Base-by-base conservation (phyloP, 2,329 filamentous ascomycete species). In the Rhynchosporium secalis region DNA sequence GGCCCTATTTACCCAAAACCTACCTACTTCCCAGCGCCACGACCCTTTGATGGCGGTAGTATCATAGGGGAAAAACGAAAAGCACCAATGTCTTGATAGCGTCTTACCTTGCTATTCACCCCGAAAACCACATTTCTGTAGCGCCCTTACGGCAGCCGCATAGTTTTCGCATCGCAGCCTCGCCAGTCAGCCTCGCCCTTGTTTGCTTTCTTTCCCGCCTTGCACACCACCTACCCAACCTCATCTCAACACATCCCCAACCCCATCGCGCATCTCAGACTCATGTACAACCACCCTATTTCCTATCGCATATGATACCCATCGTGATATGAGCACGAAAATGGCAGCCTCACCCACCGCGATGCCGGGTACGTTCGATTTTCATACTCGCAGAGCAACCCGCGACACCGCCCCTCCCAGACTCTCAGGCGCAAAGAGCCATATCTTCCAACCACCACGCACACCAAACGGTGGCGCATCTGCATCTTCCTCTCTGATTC, bases 391-490 rank as follows among this genome's bases (percentile, higher is more conserved):
- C 20, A 20, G 20, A 20, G 46, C 66, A 3, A 62, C 62, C 33
- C 48, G 61, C 55, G 62, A 70, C n/a, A 65, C 62, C 31, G 59
- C 67, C 12, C 55, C 62, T 43, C 70, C 68, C 40, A 69, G 67
- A 52, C 58, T 71, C 4, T 69, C 69, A 3, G 72, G 73, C 46
- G 67, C 72, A 40, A 75, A 72, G 65, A 75, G 74, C 5, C 72
- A 76, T 57, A 67, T 80, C 68, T 79, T 79, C 64, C 76, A 76
- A 67, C 77, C 77, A 43, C 78, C 78, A 26, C 72, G 72, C 40
- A 76, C 77, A 43, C 75, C 75, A 6, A 73, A 20, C 20, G 20
- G 20, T 20, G 20, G 75, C 33, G 70, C 74, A n/a, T 72, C 75
- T 1, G 72, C 75, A 3, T 71, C 74, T 4, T 72, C 67, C 3